A percentile compares a stretch with the other conserved stretches of the same genome.
These are phyloP conservation scores for Vinca major DNA, from an alignment of 305 asterid species.

Conservation along the genomic window DNA sequence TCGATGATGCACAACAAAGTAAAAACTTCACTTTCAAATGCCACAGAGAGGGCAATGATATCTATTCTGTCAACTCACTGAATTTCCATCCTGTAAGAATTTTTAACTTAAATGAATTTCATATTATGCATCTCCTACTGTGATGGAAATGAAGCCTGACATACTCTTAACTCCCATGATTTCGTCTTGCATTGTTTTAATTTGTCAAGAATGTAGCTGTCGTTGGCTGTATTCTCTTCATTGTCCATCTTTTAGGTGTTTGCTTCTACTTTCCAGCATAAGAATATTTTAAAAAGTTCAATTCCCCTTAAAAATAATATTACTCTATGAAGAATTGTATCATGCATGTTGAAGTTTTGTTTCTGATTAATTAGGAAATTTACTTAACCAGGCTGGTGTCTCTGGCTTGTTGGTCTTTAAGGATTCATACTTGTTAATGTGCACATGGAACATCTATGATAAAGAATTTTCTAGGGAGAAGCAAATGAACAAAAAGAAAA, in stretches of 20 bases:
- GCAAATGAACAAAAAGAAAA: too few species aligned
- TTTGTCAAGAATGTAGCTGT: background rate
- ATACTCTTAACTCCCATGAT: background rate
- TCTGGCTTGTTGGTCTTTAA: background rate
- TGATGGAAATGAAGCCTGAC: background rate
- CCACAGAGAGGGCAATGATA: slow-evolving; percentile 79
- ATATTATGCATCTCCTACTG: background rate
- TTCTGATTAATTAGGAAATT: background rate
- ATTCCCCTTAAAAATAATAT: background rate
- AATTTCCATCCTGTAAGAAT: slow-evolving; percentile 84
- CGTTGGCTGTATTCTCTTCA: background rate
- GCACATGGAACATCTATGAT: background rate
- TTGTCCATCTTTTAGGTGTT: background rate
- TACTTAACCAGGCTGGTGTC: background rate
- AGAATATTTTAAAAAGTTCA: background rate
- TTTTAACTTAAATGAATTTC: slow-evolving; percentile 1
- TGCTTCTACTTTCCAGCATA: background rate
- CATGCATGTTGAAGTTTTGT: background rate
- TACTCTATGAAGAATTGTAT: background rate
- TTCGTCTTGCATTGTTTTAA: background rate
- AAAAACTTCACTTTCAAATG: slow-evolving; percentile 96
- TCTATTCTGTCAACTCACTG: slow-evolving; percentile 81
- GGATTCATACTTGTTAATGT: background rate
- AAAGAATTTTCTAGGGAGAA: too few species aligned
- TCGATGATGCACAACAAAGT: slow-evolving; percentile 64